phyloP scores from a whole-genome alignment of 192 early-diverging fungal species.

The Umbelopsis sp. region DNA sequence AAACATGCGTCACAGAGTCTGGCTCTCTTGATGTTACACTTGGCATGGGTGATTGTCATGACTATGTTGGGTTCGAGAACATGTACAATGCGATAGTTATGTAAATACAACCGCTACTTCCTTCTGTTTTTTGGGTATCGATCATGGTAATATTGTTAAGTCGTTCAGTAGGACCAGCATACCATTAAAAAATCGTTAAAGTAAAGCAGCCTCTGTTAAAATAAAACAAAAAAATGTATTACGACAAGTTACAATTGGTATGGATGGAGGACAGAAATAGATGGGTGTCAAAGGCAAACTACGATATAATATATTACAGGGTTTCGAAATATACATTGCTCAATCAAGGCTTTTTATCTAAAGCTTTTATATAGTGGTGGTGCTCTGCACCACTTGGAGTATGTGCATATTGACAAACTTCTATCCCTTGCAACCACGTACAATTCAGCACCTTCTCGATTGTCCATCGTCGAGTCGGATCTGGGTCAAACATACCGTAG shows the following conservation, averaged over 20 bases:
- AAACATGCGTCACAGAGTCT: conserved; percentile 23
- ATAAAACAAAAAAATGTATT: neutral
- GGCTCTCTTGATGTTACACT: conserved; percentile 20
- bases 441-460: conserved; percentile 71
- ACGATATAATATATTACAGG: neutral
- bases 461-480: conserved; percentile 66
- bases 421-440: conserved; percentile 76
- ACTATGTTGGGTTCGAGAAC: conserved; percentile 15
- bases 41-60: conserved; percentile 23
- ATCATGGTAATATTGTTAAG: neutral
- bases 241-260: too few species aligned
- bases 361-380: conserved; percentile 15
- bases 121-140: neutral
- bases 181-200: too few species aligned
- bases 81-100: neutral
- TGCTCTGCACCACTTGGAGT: conserved; percentile 11
- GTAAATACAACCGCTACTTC: neutral
- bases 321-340: neutral
- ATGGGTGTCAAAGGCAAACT: neutral
- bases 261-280: neutral
- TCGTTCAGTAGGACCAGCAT: neutral
- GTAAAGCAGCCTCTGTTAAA: too few species aligned
- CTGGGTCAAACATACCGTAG: conserved; percentile 82
- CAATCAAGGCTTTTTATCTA: neutral
- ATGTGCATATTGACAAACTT: conserved; percentile 44